These are phyloP conservation scores for Eucalyptus grandis DNA, from an alignment of 345 rosid genomes.

Conservation along the genomic window DNA sequence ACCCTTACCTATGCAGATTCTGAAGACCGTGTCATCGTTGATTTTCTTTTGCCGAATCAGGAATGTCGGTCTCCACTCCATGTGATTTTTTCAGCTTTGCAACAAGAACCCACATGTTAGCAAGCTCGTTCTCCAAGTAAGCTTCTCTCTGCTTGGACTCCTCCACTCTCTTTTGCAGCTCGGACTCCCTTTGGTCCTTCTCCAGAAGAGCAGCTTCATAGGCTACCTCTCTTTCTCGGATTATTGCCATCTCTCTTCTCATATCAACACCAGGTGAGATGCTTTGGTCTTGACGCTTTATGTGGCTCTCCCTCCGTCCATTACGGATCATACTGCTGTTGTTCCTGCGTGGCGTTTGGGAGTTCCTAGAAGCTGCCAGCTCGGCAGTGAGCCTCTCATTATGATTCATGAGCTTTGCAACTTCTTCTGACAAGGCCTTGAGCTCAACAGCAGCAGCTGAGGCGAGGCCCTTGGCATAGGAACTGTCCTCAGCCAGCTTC, in stretches of 20 bases:
- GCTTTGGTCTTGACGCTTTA: conserved; percentile 57
- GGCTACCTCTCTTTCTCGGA: conserved; percentile 74
- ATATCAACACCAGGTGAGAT: conserved; percentile 40
- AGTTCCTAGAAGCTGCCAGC: conserved; percentile 48
- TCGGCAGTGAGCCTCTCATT: conserved; percentile 75
- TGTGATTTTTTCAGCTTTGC: conserved; percentile 74
- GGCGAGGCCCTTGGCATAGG: conserved; percentile 96
- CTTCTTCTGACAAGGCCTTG: conserved; percentile 95
- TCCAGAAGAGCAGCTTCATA: conserved; percentile 77
- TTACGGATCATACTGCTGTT: conserved; percentile 31
- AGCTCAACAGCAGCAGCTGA: conserved; percentile 99
- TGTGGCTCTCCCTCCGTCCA: conserved; percentile 50
- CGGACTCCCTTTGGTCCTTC: conserved; percentile 73
- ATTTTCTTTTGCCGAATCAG: conserved; percentile 22
- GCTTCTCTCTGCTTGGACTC: conserved; percentile 98
- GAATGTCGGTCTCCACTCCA: conserved; percentile 30
- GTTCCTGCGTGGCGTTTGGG: conserved; percentile 43
- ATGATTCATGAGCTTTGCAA: conserved; percentile 89
- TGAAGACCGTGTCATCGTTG: background rate
- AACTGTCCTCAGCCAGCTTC: conserved; percentile 88
- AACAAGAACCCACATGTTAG: conserved; percentile 99
- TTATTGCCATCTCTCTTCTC: conserved; percentile 67
- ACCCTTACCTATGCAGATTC: background rate
- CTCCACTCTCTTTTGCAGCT: conserved; percentile 66
- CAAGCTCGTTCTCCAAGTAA: conserved; percentile 93